These are phyloP conservation scores for Rhazya stricta DNA, from an alignment of 257 asterid species.

Conservation along the genomic window DNA sequence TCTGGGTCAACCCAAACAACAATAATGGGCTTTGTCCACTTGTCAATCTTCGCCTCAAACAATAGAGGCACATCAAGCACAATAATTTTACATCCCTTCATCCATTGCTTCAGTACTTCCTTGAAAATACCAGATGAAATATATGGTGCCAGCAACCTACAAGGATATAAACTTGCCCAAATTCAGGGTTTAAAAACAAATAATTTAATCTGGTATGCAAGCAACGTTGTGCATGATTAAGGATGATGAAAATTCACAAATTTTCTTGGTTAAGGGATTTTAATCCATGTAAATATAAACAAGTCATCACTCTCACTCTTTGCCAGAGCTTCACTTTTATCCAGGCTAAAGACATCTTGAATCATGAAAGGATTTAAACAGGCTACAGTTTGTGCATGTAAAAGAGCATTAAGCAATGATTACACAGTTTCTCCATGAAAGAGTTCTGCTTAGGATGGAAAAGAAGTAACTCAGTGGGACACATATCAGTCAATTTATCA, in stretches of 20 bases:
- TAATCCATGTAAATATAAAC: neutral
- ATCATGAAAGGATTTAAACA: neutral
- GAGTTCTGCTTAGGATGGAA: neutral
- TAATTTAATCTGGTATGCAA: neutral
- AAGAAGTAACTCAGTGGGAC: neutral
- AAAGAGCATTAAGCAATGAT: neutral
- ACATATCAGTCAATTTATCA: neutral
- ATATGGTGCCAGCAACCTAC: slow-evolving; percentile 79
- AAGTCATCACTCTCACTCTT: neutral
- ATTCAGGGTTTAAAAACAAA: neutral
- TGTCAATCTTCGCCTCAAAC: slow-evolving; percentile 85
- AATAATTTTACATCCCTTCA: slow-evolving; percentile 57
- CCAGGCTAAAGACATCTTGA: neutral
- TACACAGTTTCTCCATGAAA: neutral
- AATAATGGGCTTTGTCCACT: slow-evolving; percentile 75
- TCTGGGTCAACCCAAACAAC: slow-evolving; percentile 86
- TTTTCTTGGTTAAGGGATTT: neutral
- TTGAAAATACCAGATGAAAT: slow-evolving; percentile 63
- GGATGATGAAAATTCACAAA: slow-evolving; percentile 12
- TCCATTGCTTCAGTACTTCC: slow-evolving; percentile 79
- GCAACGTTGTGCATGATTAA: neutral
- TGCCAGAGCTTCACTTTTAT: neutral
- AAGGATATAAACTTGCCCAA: slow-evolving; percentile 5
- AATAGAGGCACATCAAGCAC: slow-evolving; percentile 91
- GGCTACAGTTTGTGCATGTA: neutral